Base-by-base conservation (phyloP, 768 basidiomycete species). In the Clathrus columnatus region DNA sequence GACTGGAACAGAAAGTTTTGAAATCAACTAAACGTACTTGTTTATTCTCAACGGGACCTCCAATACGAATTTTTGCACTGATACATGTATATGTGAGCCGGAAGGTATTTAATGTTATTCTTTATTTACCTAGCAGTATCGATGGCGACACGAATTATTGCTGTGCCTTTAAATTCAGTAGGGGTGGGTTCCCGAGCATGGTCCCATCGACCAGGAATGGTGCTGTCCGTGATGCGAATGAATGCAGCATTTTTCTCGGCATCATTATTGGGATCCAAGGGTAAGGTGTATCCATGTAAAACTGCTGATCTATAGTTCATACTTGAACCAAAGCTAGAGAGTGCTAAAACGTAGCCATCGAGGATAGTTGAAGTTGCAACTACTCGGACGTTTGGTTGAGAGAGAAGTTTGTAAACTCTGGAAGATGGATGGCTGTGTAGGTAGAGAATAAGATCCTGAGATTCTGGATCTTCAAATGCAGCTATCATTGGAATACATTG, bases 401-500 rank as follows among this genome's bases (percentile, higher is more conserved):
- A 51, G 20, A 57, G 36, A 11, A 36, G 50, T 30, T 57, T 57
- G 36, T 50, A 50, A 18, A 57, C 21, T 14, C 56, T 48, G 28
- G 56, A 50, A n/a, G 56, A 50, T 10, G 48, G 56, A 17, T 57
- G 50, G 23, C 56, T 58, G 23, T 61, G 60, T 10, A 61, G 48
- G 45, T 61, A 61, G 17, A 61, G 41, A 26, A 50, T 54, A 14
- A 52, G 44, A 27, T 61, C 58, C 17, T 55, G 58, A 18, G 51
- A 49, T 49, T 58, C 51, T 7, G 17, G 30, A 21, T 61, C 59
- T 24, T 61, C 60, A 23, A 59, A 48, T n/a, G 54, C 54, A 14
- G 50, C 60, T 5, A 61, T 21, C 60, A 61, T 61, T 1, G 60
- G 60, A 5, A 61, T 51, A 30, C 60, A 61, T 55, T 61, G 60